Conservation (phyloP, 352 stramenopile species). For the Halophytophthora batemanensis region DNA sequence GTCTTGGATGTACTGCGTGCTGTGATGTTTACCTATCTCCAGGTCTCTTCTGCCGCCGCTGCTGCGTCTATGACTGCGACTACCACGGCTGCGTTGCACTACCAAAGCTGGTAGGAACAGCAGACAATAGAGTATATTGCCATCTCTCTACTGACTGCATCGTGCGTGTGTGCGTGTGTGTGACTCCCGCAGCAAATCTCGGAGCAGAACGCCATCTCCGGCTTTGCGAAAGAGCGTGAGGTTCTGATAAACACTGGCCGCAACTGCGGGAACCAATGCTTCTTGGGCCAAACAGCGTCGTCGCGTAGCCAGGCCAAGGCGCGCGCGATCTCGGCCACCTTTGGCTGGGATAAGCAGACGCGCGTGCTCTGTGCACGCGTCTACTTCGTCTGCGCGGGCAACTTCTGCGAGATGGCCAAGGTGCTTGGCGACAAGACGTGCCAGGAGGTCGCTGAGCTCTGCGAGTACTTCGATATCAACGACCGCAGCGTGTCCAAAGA, state of each 20-base stretch:
- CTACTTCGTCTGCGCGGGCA: conserved; percentile 71
- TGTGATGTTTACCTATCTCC: neutral
- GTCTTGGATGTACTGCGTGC: neutral
- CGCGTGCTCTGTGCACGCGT: conserved; percentile 50
- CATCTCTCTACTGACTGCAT: conserved; percentile 1
- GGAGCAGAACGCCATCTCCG: conserved; percentile 58
- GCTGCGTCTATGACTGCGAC: conserved; percentile 83
- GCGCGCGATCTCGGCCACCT: conserved; percentile 39
- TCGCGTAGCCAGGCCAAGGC: conserved; percentile 36
- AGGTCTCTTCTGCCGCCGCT: conserved; percentile 79
- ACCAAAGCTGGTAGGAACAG: conserved; percentile 46
- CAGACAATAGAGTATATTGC: neutral
- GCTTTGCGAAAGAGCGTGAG: conserved; percentile 38
- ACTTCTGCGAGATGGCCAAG: conserved; percentile 75
- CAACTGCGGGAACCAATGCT: conserved; percentile 80
- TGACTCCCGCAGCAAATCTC: conserved; percentile 36
- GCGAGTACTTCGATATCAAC: conserved; percentile 65
- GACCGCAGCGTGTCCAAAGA: conserved; percentile 44
- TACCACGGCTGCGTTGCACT: conserved; percentile 67
- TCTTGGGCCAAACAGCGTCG: conserved; percentile 45
- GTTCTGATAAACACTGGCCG: conserved; percentile 43
- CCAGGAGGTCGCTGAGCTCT: conserved; percentile 71
- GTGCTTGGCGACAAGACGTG: conserved; percentile 68
- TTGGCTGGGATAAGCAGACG: conserved; percentile 45
- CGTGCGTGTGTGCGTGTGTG: conserved; percentile 5